Conservation (phyloP, 164 flowering plant species). For the Aristolochia fimbriata region DNA sequence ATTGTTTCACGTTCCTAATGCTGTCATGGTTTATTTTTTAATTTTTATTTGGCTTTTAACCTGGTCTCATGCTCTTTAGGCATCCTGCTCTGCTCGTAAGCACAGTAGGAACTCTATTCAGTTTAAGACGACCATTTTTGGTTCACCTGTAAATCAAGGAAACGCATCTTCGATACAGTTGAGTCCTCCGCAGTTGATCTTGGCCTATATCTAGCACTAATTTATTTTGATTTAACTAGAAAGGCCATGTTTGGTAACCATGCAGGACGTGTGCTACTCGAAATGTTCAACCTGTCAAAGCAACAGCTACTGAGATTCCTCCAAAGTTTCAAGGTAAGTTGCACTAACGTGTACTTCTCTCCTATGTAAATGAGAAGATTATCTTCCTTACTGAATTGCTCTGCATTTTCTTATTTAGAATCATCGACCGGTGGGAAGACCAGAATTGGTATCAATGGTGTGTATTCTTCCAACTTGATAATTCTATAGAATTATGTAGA, state of each 20-base stretch:
- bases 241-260: not conserved
- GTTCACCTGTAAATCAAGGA: slow-evolving; percentile 4
- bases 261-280: slow-evolving; percentile 28
- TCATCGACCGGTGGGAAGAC: slow-evolving; percentile 47
- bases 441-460: slow-evolving; percentile 90
- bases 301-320: slow-evolving; percentile 87
- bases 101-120: slow-evolving; percentile 4
- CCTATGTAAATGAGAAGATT: not conserved
- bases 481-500: slow-evolving; percentile 29
- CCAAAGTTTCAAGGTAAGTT: slow-evolving; percentile 51
- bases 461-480: slow-evolving; percentile 25
- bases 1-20: no score
- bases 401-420: slow-evolving; percentile 23
- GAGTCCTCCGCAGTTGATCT: not conserved
- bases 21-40: no score
- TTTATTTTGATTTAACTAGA: not conserved
- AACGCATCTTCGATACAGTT: slow-evolving; percentile 7
- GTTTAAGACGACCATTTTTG: slow-evolving; percentile 4
- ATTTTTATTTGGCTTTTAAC: no score
- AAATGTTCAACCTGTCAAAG: slow-evolving; percentile 48
- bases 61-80: not conserved
- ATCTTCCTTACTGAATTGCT: not conserved
- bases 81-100: slow-evolving; percentile 1
- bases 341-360: not conserved
- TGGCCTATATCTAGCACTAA: not conserved